Conservation (phyloP, 179 eudicot genomes). For the Pouteria campechiana region DNA sequence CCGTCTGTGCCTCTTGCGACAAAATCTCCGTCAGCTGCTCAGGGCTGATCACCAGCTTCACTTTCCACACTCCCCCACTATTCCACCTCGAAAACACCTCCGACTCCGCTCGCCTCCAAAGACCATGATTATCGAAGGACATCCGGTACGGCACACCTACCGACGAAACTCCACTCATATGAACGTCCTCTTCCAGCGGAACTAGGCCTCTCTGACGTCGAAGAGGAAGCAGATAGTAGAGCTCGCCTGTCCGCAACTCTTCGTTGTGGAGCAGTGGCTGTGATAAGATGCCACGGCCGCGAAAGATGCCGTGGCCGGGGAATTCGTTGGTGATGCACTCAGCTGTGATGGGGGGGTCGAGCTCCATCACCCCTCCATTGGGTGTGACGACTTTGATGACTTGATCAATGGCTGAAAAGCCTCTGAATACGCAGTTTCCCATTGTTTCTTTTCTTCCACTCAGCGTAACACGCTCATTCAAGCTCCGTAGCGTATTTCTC, state of each 20-base stretch:
- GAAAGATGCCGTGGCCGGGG: conserved; percentile 60
- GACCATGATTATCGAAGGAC: conserved; percentile 52
- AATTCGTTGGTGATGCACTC: conserved; percentile 57
- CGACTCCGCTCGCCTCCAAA: conserved; percentile 28
- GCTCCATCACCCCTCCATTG: conserved; percentile 63
- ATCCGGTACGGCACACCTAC: conserved; percentile 45
- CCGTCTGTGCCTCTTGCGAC: conserved; percentile 48
- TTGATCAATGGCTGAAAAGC: conserved; percentile 12
- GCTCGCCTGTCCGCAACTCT: conserved; percentile 42
- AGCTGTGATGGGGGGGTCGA: conserved; percentile 32
- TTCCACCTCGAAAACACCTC: conserved; percentile 13
- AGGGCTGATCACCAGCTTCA: conserved; percentile 68
- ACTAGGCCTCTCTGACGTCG: conserved; percentile 5
- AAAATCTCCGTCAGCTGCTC: conserved; percentile 58
- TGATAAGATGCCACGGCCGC: conserved; percentile 59
- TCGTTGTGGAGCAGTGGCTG: conserved; percentile 51
- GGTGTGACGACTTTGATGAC: conserved; percentile 44
- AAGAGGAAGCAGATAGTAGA: conserved; percentile 69
- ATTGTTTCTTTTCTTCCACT: too few species aligned
- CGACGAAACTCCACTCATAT: conserved; percentile 5
- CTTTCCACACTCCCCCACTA: conserved; percentile 63
- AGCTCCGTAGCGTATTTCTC: too few species aligned
- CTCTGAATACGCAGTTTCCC: conserved; percentile 67
- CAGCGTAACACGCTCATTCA: too few species aligned
- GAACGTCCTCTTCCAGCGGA: too few species aligned